Evolutionary conservation across 257 asterid species (phyloP).

Genomic region (Solanum pennellii): DNA sequence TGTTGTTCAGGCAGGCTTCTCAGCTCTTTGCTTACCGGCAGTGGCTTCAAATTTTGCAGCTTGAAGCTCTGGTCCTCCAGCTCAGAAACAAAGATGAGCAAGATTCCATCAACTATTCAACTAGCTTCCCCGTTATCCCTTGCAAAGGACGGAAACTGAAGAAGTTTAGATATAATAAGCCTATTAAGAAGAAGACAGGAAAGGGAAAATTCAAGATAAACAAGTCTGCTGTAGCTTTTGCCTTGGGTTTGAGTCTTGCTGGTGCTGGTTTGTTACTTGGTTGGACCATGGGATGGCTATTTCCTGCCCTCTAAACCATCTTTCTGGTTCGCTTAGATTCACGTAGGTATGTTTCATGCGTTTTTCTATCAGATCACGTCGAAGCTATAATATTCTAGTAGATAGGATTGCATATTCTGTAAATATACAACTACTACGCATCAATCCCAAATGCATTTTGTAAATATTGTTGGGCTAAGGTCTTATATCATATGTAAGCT

Average conservation of each 20-base stretch:
- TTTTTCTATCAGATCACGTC: not conserved
- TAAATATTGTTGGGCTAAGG: not conserved
- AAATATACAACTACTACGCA: not conserved
- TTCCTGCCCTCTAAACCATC: conserved; percentile 21
- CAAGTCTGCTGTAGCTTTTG: conserved; percentile 35
- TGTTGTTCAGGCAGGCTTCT: conserved; percentile 53
- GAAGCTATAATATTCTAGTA: not conserved
- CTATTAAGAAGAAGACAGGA: conserved; percentile 14
- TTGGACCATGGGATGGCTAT: conserved; percentile 58
- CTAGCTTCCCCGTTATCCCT: conserved; percentile 10
- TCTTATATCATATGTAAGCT: not conserved
- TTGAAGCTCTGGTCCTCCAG: conserved; percentile 45
- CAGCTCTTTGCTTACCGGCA: conserved; percentile 56
- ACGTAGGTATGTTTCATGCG: not conserved
- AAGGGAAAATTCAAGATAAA: conserved; percentile 4
- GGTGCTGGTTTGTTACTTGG: conserved; percentile 64
- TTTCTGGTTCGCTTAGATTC: not conserved
- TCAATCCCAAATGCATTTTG: not conserved
- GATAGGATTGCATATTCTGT: not conserved
- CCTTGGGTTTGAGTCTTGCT: conserved; percentile 50
- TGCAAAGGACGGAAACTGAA: conserved; percentile 2
- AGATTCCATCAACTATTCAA: not conserved
- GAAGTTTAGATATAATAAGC: conserved; percentile 12
- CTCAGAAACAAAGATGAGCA: conserved; percentile 22
- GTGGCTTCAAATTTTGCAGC: conserved; percentile 53